Conservation (phyloP, 2,329 filamentous ascomycete genomes). For the Colletotrichum lupini region DNA sequence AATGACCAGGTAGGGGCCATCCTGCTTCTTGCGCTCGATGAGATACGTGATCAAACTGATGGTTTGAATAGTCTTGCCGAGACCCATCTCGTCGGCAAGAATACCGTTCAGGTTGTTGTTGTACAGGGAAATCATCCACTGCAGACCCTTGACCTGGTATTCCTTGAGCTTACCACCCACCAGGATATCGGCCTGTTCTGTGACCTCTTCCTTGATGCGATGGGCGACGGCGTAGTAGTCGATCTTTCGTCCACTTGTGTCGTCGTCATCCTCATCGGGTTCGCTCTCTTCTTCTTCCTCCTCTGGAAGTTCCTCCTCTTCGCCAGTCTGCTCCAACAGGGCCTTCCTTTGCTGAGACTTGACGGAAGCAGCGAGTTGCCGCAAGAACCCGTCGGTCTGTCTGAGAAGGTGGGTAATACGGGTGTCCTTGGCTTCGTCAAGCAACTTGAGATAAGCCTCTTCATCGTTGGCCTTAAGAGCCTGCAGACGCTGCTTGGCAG, state of each 20-base stretch:
- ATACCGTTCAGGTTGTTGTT: constrained; percentile 99
- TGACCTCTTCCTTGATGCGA: constrained; percentile 92
- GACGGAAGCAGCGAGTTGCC: constrained; percentile 93
- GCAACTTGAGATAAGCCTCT: constrained; percentile 96
- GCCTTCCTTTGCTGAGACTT: constrained; percentile 91
- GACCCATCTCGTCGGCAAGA: constrained; percentile 98
- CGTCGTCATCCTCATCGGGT: constrained; percentile 75
- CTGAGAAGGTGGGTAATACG: constrained; percentile 97
- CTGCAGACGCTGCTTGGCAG: constrained; percentile 98
- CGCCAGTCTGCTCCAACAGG: constrained; percentile 77
- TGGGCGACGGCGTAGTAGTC: constrained; percentile 99
- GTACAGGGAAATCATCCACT: constrained; percentile 99
- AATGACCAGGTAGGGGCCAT: constrained; percentile 94
- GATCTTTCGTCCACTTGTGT: constrained; percentile 80
- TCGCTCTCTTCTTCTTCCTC: constrained; percentile 77
- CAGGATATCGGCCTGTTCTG: constrained; percentile 82
- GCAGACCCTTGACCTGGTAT: constrained; percentile 97
- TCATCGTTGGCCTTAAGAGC: constrained; percentile 99
- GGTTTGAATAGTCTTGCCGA: constrained; percentile 99
- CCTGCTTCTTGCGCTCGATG: constrained; percentile 93
- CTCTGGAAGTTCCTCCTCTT: constrained; percentile 59
- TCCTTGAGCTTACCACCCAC: constrained; percentile 95
- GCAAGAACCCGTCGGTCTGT: constrained; percentile 97
- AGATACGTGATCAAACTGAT: constrained; percentile 98
- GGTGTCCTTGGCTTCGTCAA: constrained; percentile 98